Conservation (phyloP, 2,329 filamentous ascomycete species). For the Torrubiella hemipterigena region DNA sequence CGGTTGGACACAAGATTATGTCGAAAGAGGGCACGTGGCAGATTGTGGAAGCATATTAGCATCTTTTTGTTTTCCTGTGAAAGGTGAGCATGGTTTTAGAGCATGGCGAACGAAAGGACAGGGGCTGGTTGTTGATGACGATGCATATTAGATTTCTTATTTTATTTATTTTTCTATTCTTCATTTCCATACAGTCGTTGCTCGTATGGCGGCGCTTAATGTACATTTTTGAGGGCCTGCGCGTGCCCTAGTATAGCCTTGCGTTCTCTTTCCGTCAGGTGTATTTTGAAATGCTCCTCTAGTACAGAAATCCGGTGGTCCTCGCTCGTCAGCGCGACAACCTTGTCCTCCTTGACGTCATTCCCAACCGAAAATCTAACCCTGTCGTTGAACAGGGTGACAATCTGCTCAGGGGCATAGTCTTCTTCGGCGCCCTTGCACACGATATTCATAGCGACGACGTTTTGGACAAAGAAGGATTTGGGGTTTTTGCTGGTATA, state of each 20-base stretch:
- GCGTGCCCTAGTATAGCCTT: constrained; percentile 31
- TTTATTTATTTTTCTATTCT: too few relatives aligned
- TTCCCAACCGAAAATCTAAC: constrained; percentile 27
- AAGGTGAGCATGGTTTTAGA: constrained; percentile 5
- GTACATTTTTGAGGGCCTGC: too few relatives aligned
- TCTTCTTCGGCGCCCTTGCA: constrained; percentile 10
- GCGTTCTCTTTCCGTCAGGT: constrained; percentile 31
- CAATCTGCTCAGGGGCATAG: constrained; percentile 18
- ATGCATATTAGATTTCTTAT: too few relatives aligned
- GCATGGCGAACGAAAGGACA: too few relatives aligned
- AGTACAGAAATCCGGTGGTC: constrained; percentile 34
- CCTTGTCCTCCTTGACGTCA: constrained; percentile 22
- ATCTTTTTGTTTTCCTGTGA: too few relatives aligned
- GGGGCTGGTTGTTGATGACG: too few relatives aligned
- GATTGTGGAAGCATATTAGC: too few relatives aligned
- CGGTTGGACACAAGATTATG: constrained; percentile 10
- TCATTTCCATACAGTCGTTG: too few relatives aligned
- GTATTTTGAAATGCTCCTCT: constrained; percentile 35
- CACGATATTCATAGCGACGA: constrained; percentile 20
- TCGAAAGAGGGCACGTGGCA: constrained; percentile 17
- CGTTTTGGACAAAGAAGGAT: constrained; percentile 24
- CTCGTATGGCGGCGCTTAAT: too few relatives aligned
- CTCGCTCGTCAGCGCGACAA: constrained; percentile 33
- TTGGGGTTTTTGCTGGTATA: constrained; percentile 18
- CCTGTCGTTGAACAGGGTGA: constrained; percentile 29